Conservation (phyloP, 2,329 filamentous ascomycete genomes). For the Monosporascus sp. region DNA sequence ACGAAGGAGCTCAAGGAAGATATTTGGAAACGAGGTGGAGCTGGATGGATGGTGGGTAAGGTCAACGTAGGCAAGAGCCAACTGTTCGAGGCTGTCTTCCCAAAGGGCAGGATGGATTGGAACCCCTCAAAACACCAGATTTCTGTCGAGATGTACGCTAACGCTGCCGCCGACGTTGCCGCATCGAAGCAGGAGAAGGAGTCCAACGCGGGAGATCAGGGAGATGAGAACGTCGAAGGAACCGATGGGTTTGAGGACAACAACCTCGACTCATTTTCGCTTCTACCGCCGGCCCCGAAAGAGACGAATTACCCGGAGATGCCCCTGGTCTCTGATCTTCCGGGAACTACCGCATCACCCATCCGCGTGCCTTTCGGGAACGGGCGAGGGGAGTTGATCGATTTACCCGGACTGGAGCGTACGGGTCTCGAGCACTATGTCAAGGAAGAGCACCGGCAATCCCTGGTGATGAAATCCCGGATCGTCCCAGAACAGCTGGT, state of each 20-base stretch:
- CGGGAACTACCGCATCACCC: constrained; percentile 90
- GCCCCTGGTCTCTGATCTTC: constrained; percentile 78
- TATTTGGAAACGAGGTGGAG: constrained; percentile 78
- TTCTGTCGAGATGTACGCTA: constrained; percentile 25
- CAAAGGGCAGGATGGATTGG: constrained; percentile 58
- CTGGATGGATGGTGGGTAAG: constrained; percentile 95
- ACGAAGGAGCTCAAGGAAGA: constrained; percentile 80
- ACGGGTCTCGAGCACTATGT: constrained; percentile 69
- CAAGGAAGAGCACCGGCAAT: constrained; percentile 55
- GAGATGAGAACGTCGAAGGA: constrained; percentile 16
- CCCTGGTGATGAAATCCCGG: constrained; percentile 74
- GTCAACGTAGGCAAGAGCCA: constrained; percentile 96
- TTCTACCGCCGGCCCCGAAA: constrained; percentile 71
- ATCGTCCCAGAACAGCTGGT: constrained; percentile 67
- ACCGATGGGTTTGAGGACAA: constrained; percentile 20
- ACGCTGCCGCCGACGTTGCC: not conserved
- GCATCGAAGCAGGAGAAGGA: not conserved
- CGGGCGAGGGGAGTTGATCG: constrained; percentile 84
- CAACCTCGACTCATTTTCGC: constrained; percentile 37
- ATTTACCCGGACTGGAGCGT: constrained; percentile 80
- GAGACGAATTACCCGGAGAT: constrained; percentile 76
- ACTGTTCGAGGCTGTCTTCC: constrained; percentile 82
- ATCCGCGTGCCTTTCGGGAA: constrained; percentile 88
- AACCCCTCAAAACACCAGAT: constrained; percentile 33
- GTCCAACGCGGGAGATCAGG: not conserved